Evolutionary conservation across 306 rosid genomes (phyloP), one percentile per base, ranked within the genome.

Genomic region (Lupinus albus): DNA sequence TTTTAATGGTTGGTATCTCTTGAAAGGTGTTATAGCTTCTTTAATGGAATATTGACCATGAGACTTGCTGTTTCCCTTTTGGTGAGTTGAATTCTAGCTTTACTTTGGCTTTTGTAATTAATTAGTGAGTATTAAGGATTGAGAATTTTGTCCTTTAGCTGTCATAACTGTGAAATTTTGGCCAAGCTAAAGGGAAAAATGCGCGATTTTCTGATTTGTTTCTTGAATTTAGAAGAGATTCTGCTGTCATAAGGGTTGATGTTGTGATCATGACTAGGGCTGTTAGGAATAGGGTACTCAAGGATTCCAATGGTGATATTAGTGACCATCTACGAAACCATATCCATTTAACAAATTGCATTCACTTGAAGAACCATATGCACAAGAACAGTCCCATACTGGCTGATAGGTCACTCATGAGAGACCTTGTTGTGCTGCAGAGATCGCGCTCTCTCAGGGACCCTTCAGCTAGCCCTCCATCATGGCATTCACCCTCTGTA

Each of bases 331-430:
- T 94, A 46, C 90, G 97, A 53, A 94, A 94, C 84, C 97, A 90
- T 72, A 88, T 94, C 52, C 99, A 94, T 82, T 85, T 94, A 83
- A 94, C 97, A 42, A 94, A 90, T 79, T 94, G 99, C 77, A 94
- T 94, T 78, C 99, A 90, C 86, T 79, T 94, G 89, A 94, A 94
- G 95, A 94, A 94, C 76, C 99, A 94, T 53, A 90, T 94, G 97
- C 99, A 94, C 79, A 94, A 88, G 84, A 91, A 88, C 70, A 94
- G 99, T 74, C 97, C 99, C 54, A 87, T 90, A 48, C 16, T 94
- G 67, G 75, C 97, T 20, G 91, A 94, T 71, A 85, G 99, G 84
- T 88, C 92, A 5, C 92, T 94, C 48, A 85, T 85, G 90, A 86
- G 99, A 75, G 96, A 94, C 80, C 90, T 94, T 41, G 87, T 86